A percentile compares a stretch with the other conserved stretches of the same genome.
These are phyloP conservation scores for Septoria petroselini DNA, from an alignment of 2,329 filamentous ascomycete species.

Conservation along the genomic window DNA sequence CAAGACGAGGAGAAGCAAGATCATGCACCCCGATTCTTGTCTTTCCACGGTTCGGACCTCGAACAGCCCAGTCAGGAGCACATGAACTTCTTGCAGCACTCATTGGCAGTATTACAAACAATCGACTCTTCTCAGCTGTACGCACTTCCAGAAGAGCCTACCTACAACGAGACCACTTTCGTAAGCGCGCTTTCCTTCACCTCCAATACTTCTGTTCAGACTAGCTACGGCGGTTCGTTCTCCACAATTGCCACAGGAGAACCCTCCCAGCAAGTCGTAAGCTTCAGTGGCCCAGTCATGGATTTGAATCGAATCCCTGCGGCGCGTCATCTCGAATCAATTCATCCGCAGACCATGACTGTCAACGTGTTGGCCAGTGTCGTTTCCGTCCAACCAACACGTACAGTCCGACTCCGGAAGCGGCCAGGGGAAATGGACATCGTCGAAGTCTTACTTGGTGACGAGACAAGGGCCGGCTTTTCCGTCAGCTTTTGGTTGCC, in stretches of 20 bases:
- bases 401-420: slow-evolving; percentile 63
- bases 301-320: slow-evolving; percentile 69
- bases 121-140: slow-evolving; percentile 60
- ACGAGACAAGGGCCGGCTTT: slow-evolving; percentile 80
- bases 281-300: slow-evolving; percentile 51
- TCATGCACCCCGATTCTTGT: slow-evolving; percentile 32
- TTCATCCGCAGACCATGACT: slow-evolving; percentile 76
- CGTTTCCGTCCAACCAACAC: slow-evolving; percentile 66
- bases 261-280: slow-evolving; percentile 29
- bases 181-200: slow-evolving; percentile 40
- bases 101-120: slow-evolving; percentile 66
- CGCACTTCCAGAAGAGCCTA: slow-evolving; percentile 26
- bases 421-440: slow-evolving; percentile 54
- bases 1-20: slow-evolving; percentile 3
- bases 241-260: slow-evolving; percentile 11
- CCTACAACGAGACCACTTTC: slow-evolving; percentile 37
- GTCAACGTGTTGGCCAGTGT: slow-evolving; percentile 78
- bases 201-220: slow-evolving; percentile 31
- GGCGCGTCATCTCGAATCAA: slow-evolving; percentile 61
- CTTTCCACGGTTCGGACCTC: slow-evolving; percentile 21
- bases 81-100: slow-evolving; percentile 72
- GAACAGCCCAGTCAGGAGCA: slow-evolving; percentile 33
- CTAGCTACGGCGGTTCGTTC: slow-evolving; percentile 15
- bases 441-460: slow-evolving; percentile 75
- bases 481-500: slow-evolving; percentile 79